These are phyloP conservation scores for Exophiala xenobiotica DNA, from an alignment of 2,329 filamentous ascomycete species.

Conservation along the genomic window DNA sequence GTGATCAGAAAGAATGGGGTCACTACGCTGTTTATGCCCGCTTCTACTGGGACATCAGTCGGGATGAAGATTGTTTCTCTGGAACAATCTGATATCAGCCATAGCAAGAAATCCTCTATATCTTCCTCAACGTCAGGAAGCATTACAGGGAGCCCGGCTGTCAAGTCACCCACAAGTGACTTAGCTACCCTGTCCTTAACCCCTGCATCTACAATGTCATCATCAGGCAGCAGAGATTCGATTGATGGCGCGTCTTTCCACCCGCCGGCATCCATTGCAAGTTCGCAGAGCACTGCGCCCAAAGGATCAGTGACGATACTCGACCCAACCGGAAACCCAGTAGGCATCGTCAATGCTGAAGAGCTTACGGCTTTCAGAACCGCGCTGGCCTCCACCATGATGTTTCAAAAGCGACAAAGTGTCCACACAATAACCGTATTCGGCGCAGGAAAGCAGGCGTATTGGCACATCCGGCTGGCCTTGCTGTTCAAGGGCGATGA, in stretches of 20 bases:
- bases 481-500: conserved; percentile 65
- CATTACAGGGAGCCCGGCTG: conserved; percentile 30
- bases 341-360: conserved; percentile 64
- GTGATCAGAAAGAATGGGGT: conserved; percentile 61
- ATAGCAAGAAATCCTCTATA: conserved; percentile 20
- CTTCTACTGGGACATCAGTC: conserved; percentile 57
- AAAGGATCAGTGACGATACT: conserved; percentile 61
- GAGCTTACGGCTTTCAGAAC: conserved; percentile 70
- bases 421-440: conserved; percentile 81
- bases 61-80: conserved; percentile 67
- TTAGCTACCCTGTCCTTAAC: conserved; percentile 39
- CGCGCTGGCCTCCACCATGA: conserved; percentile 59
- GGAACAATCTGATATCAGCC: conserved; percentile 33
- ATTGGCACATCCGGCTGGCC: conserved; percentile 88
- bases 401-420: conserved; percentile 63
- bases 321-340: conserved; percentile 56
- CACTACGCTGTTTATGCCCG: conserved; percentile 67
- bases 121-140: conserved; percentile 28
- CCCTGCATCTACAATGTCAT: conserved; percentile 33
- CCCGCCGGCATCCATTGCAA: conserved; percentile 34
- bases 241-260: conserved; percentile 31
- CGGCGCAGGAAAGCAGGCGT: conserved; percentile 84
- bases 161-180: conserved; percentile 38
- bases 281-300: conserved; percentile 47
- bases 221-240: conserved; percentile 27